Conservation (phyloP, 2,329 filamentous ascomycete genomes). For the Venturia aucupariae region DNA sequence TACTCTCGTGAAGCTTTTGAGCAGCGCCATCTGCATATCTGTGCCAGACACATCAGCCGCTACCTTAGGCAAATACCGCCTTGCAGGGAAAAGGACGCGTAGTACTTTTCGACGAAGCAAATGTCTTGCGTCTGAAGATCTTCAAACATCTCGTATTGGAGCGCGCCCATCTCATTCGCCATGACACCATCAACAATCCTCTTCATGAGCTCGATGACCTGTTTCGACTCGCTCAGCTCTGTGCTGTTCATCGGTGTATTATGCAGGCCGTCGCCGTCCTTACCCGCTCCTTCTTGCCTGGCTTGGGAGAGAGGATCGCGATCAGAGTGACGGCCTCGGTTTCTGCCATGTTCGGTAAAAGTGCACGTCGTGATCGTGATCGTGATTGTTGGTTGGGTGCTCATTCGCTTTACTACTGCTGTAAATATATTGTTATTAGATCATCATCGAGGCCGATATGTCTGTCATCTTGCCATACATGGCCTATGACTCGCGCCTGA, state of each 20-base stretch:
- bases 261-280: neutral
- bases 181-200: conserved; percentile 4
- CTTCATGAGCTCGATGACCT: conserved; percentile 5
- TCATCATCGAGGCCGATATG: no score
- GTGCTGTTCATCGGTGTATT: neutral
- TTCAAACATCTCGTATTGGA: conserved; percentile 9
- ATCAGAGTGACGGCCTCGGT: conserved; percentile 9
- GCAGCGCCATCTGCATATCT: conserved; percentile 3
- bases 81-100: neutral
- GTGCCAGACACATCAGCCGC: conserved; percentile 2
- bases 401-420: neutral
- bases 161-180: neutral
- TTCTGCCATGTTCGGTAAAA: conserved; percentile 8
- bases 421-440: neutral
- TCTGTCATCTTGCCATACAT: no score
- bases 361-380: neutral
- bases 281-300: conserved; percentile 8
- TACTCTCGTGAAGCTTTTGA: neutral
- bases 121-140: neutral
- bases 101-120: conserved; percentile 6
- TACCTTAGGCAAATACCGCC: neutral
- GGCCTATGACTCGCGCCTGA: no score
- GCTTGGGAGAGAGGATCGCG: conserved; percentile 5
- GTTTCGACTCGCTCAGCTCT: neutral
- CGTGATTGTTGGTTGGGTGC: neutral